Conservation (phyloP, 2,329 filamentous ascomycete genomes). For the Botrytis medusae region DNA sequence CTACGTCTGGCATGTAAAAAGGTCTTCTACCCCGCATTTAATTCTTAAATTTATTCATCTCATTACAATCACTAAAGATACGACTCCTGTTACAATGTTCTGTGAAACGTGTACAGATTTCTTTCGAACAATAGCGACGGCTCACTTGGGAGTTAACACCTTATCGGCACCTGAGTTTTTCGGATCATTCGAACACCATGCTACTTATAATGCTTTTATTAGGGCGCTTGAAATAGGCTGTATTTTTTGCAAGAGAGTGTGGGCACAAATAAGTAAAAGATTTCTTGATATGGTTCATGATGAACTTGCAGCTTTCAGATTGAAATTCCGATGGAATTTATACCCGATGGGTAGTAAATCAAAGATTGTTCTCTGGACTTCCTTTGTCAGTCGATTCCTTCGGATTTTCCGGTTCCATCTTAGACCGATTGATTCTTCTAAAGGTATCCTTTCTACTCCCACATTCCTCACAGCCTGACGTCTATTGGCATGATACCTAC, state of each 20-base stretch:
- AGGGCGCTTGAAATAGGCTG: neutral
- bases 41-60: neutral
- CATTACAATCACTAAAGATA: neutral
- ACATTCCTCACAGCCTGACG: neutral
- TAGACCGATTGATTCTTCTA: fast-evolving
- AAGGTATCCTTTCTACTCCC: neutral
- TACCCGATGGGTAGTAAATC: too few species aligned
- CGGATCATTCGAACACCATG: neutral
- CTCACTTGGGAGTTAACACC: fast-evolving
- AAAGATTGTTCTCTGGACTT: too few species aligned
- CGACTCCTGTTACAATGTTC: neutral
- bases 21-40: neutral
- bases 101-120: neutral
- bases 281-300: neutral
- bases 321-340: too few species aligned
- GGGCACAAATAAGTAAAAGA: fast-evolving
- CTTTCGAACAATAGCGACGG: neutral
- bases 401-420: too few species aligned
- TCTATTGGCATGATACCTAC: neutral
- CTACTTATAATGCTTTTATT: neutral
- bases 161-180: fast-evolving
- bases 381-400: too few species aligned
- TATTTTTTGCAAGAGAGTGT: neutral
- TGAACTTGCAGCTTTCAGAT: neutral
- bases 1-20: neutral